These are phyloP conservation scores for Paraphysoderma sedebokerense DNA, from an alignment of 371 early-diverging fungal genomes.

Conservation along the genomic window DNA sequence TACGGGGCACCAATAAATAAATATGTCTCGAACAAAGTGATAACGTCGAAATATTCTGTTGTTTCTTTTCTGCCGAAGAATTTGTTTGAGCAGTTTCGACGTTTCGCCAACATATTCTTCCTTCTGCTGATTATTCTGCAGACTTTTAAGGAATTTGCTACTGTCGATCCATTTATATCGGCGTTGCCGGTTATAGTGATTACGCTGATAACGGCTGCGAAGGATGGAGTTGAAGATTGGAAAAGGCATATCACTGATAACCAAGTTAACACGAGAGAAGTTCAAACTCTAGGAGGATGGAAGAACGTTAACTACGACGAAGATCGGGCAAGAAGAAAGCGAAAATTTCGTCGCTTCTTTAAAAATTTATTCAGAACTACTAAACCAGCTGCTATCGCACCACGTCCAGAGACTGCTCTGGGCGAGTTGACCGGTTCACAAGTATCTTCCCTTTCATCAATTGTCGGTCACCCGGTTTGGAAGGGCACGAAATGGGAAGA, in stretches of 20 bases:
- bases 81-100: slow-evolving; percentile 76
- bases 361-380: not conserved
- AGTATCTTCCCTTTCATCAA: not conserved
- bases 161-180: slow-evolving; percentile 55
- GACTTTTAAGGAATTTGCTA: slow-evolving; percentile 43
- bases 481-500: not conserved
- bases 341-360: not conserved
- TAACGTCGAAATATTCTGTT: slow-evolving; percentile 66
- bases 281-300: slow-evolving; percentile 26
- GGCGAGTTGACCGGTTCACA: not conserved
- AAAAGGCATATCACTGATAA: slow-evolving; percentile 70
- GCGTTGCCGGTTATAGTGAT: slow-evolving; percentile 70
- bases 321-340: slow-evolving; percentile 1
- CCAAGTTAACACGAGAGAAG: slow-evolving; percentile 18
- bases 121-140: slow-evolving; percentile 71
- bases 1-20: not conserved
- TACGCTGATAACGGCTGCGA: slow-evolving; percentile 63
- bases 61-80: slow-evolving; percentile 83
- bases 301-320: slow-evolving; percentile 22
- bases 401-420: not conserved
- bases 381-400: not conserved
- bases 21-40: slow-evolving; percentile 44
- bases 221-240: slow-evolving; percentile 89
- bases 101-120: slow-evolving; percentile 86
- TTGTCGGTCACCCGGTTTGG: not conserved